These are phyloP conservation scores for Trichoderma virens DNA, from an alignment of 495 filamentous ascomycete genomes.

Conservation along the genomic window DNA sequence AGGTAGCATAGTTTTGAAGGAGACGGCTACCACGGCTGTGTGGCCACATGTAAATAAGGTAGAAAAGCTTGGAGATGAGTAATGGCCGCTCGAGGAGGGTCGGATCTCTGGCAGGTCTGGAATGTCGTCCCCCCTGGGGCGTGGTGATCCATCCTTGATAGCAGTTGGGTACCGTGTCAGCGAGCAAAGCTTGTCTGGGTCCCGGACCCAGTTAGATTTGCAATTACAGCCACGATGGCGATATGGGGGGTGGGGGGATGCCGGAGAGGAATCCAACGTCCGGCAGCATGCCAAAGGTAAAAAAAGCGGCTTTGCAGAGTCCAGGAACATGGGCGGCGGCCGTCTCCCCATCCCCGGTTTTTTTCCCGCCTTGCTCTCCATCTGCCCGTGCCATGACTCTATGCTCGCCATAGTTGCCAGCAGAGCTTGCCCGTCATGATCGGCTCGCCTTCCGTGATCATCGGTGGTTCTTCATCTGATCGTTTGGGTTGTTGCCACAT, in stretches of 20 bases:
- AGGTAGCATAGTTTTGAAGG: neutral
- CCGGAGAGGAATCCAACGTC: conserved; percentile 7
- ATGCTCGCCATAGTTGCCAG: neutral
- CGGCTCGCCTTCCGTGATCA: conserved; percentile 2
- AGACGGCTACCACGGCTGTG: neutral
- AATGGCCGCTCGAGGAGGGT: neutral
- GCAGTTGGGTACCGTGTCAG: neutral
- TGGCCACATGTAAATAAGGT: neutral
- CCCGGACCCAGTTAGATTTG: conserved; percentile 6
- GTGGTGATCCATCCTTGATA: conserved; percentile 8
- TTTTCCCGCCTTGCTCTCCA: neutral
- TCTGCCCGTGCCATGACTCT: neutral
- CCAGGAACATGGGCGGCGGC: conserved; percentile 4
- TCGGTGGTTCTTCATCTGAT: neutral
- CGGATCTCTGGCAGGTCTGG: neutral
- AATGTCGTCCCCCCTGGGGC: conserved; percentile 1
- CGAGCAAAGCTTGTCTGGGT: conserved; percentile 7
- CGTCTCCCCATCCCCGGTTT: conserved; percentile 1
- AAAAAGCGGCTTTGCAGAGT: neutral
- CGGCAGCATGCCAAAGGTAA: neutral
- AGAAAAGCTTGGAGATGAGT: neutral
- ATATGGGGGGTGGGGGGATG: neutral
- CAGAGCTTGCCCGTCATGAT: neutral
- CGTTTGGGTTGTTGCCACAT: no score
- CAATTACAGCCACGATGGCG: conserved; percentile 9